Base-by-base conservation (phyloP, 202 grass and related monocot genomes). In the Cymbopogon flexuosus region DNA sequence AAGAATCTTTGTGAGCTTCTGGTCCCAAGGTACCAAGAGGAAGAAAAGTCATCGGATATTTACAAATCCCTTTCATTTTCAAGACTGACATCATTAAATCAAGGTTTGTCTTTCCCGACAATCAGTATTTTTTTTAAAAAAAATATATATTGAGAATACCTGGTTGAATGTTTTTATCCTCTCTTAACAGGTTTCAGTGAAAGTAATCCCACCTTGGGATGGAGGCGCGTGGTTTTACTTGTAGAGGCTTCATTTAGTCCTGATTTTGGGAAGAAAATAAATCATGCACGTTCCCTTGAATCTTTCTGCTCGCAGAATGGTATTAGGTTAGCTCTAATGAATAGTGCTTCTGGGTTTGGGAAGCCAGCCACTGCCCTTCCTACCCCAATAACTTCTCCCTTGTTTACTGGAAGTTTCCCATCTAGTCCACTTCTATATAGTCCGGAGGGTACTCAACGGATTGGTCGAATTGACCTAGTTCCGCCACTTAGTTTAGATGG, bases 331-430 rank as follows among this genome's bases (percentile, higher is more conserved):
- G 78, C 88, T 84, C 69, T 98, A 78, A 84, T 88, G 76, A 93
- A 83, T 79, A 89, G 79, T 10, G 65, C 86, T 52, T 88, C 92
- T 73, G 96, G 85, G 78, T 88, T 93, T 86, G 86, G 81, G 37
- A 98, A 95, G 70, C 90, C 90, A 78, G 61, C 82, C 54, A 88
- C 78, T 80, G 49, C 83, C 71, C 84, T 91, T 87, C 75, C 88
- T 77, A 93, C 90, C 39, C 90, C 92, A 84, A 85, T 95, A 83
- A 80, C 84, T 60, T 98, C 96, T 83, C 96, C 96, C 81, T 83
- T 98, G 67, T 93, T 98, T 81, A 98, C 96, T 51, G 96, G 96
- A 83, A 95, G 96, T 71, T 98, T 98, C 83, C 96, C 96, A 64
- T 98, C 92, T 72, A 98, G 92, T 83, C 96, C 96, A 76, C 90